Percentiles rank a stretch among this genome's conserved stretches.
Conservation (phyloP, 164 flowering plant species). For the Magnolia changhungtana region DNA sequence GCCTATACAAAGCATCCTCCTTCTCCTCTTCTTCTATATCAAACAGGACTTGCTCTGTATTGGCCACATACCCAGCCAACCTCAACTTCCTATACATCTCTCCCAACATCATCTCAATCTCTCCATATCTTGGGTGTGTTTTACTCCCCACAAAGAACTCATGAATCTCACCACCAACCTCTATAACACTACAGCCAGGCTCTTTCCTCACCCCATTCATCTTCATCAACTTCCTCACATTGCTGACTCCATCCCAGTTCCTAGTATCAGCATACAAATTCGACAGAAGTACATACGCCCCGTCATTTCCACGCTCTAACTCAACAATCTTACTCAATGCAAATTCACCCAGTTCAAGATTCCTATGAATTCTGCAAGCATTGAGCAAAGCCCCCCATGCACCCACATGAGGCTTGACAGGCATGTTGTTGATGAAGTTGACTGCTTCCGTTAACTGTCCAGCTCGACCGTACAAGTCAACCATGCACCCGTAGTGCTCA, state of each 20-base stretch:
- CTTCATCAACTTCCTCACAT: slow-evolving; percentile 42
- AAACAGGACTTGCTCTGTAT: slow-evolving; percentile 40
- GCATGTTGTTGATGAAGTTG: slow-evolving; percentile 45
- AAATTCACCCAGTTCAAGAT: slow-evolving; percentile 41
- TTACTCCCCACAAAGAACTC: slow-evolving; percentile 50
- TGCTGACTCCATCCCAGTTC: slow-evolving; percentile 39
- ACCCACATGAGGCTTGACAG: slow-evolving; percentile 47
- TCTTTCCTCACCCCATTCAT: slow-evolving; percentile 36
- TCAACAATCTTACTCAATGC: slow-evolving; percentile 44
- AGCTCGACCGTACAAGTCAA: slow-evolving; percentile 51
- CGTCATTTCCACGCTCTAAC: slow-evolving; percentile 41
- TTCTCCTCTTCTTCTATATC: slow-evolving; percentile 52
- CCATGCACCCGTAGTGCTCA: slow-evolving; percentile 68
- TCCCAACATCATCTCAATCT: slow-evolving; percentile 35
- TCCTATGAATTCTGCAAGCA: slow-evolving; percentile 45
- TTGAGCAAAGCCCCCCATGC: slow-evolving; percentile 62
- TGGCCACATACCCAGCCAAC: slow-evolving; percentile 39
- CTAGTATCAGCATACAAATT: slow-evolving; percentile 44
- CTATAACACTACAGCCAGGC: slow-evolving; percentile 64
- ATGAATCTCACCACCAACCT: slow-evolving; percentile 50
- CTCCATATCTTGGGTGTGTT: slow-evolving; percentile 37
- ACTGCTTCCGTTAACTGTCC: slow-evolving; percentile 51
- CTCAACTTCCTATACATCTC: slow-evolving; percentile 39
- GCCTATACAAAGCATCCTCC: slow-evolving; percentile 36
- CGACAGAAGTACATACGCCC: slow-evolving; percentile 50